phyloP scores from a whole-genome alignment of 2,329 filamentous ascomycete genomes.

The Ophiostoma sp. region DNA sequence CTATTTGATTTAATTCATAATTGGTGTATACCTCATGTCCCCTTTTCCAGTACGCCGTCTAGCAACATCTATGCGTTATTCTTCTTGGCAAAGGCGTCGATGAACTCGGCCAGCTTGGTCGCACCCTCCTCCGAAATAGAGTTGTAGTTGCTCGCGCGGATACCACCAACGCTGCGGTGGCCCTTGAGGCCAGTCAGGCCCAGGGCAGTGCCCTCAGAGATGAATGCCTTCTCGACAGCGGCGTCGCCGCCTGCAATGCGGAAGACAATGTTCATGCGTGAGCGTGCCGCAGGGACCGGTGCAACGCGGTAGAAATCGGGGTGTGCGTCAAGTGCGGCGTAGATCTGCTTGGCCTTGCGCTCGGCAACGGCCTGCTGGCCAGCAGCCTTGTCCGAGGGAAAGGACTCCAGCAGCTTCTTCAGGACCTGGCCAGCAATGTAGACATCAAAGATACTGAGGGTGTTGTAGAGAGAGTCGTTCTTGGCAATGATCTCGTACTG shows the following conservation, averaged over 20 bases:
- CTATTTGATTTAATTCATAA: not conserved
- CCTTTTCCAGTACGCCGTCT: not conserved
- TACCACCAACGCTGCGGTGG: slow-evolving; percentile 79
- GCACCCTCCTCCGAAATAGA: slow-evolving; percentile 64
- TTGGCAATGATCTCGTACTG: slow-evolving; percentile 81
- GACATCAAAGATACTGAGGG: slow-evolving; percentile 85
- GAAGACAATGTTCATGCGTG: slow-evolving; percentile 95
- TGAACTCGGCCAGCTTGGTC: slow-evolving; percentile 61
- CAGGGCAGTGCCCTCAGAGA: slow-evolving; percentile 62
- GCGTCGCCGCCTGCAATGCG: slow-evolving; percentile 61
- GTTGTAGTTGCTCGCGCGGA: slow-evolving; percentile 86
- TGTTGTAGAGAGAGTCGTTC: slow-evolving; percentile 96
- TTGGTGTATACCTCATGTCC: not conserved
- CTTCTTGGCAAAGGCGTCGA: slow-evolving; percentile 47
- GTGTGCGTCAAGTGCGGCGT: slow-evolving; percentile 68
- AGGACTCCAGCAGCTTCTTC: slow-evolving; percentile 62
- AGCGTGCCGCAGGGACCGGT: slow-evolving; percentile 68
- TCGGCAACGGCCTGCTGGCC: slow-evolving; percentile 71
- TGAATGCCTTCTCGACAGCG: slow-evolving; percentile 68
- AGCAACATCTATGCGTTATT: slow-evolving; percentile 13
- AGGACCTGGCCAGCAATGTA: slow-evolving; percentile 89
- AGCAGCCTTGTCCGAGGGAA: slow-evolving; percentile 60
- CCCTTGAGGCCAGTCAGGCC: slow-evolving; percentile 80
- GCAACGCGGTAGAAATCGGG: slow-evolving; percentile 71
- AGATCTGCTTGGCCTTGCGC: slow-evolving; percentile 72